Conservation (phyloP, 1,139 yeast genomes). For the Hanseniaspora sp. region DNA sequence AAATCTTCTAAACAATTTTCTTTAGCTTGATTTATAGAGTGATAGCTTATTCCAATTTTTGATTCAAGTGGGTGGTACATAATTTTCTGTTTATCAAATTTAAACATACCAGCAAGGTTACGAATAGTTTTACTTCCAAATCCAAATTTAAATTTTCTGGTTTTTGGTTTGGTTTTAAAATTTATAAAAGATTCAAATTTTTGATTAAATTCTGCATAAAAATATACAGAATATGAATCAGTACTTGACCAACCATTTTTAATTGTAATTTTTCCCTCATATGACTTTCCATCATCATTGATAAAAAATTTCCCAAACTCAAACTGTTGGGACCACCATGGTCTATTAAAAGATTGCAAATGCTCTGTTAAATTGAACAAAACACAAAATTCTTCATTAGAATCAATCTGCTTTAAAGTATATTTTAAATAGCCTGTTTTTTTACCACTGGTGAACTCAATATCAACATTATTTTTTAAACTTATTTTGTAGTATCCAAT, state of each 20-base stretch:
- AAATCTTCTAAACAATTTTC: constrained; percentile 27
- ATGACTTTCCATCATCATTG: constrained; percentile 22
- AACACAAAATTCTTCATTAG: constrained; percentile 17
- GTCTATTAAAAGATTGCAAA: constrained; percentile 27
- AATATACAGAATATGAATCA: constrained; percentile 29
- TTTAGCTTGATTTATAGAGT: constrained; percentile 31
- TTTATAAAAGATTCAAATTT: background rate
- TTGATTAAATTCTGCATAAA: constrained; percentile 29
- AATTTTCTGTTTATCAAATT: constrained; percentile 18
- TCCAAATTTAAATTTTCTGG: background rate
- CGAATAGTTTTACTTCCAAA: constrained; percentile 16
- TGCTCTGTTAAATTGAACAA: constrained; percentile 31
- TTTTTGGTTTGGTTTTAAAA: constrained; percentile 16
- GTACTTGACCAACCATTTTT: constrained; percentile 33
- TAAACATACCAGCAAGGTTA: constrained; percentile 27
- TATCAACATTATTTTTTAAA: constrained; percentile 24
- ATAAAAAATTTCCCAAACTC: constrained; percentile 27
- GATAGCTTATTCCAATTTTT: constrained; percentile 33
- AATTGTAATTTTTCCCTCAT: constrained; percentile 27
- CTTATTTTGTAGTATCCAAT: constrained; percentile 29
- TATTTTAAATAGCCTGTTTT: constrained; percentile 29
- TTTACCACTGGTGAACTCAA: constrained; percentile 29
- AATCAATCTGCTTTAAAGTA: constrained; percentile 18
- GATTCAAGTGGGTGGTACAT: constrained; percentile 19
- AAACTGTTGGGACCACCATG: constrained; percentile 32